phyloP scores from a whole-genome alignment of 345 rosid species.

The Salix viminalis region DNA sequence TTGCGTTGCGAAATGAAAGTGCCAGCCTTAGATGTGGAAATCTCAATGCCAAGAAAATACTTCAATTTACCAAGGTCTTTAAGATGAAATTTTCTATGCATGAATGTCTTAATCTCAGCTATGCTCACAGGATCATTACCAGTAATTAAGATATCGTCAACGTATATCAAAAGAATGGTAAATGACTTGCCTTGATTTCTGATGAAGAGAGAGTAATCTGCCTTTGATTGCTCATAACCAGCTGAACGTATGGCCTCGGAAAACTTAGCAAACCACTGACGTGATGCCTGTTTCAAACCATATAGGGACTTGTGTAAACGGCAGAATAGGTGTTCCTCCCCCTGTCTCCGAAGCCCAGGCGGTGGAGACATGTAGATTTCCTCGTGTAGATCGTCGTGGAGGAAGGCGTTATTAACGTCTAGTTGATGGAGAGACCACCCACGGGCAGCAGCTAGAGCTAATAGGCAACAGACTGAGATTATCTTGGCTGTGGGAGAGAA shows the following conservation, averaged over 20 bases:
- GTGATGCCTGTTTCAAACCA: background rate
- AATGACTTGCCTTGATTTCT: background rate
- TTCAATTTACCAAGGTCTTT: constrained; percentile 1
- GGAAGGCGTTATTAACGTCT: no score
- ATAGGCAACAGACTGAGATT: background rate
- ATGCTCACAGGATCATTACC: background rate
- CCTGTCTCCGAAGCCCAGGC: background rate
- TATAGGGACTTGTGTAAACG: background rate
- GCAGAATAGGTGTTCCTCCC: background rate
- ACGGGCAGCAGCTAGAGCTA: background rate
- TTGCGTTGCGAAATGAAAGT: background rate
- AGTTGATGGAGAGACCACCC: background rate
- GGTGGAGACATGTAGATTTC: background rate
- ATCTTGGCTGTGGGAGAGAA: background rate
- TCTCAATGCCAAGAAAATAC: constrained; percentile 3
- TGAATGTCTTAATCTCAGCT: background rate
- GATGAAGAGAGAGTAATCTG: background rate
- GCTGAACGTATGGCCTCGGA: background rate
- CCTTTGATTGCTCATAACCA: background rate
- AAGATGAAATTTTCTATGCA: background rate
- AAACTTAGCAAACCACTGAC: background rate
- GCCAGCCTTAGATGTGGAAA: background rate
- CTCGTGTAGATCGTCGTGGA: background rate
- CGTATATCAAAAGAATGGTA: background rate
- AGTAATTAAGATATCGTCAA: constrained; percentile 1